Evolutionary conservation across 306 rosid genomes (phyloP).

Genomic region (Lathyrus tuberosus): DNA sequence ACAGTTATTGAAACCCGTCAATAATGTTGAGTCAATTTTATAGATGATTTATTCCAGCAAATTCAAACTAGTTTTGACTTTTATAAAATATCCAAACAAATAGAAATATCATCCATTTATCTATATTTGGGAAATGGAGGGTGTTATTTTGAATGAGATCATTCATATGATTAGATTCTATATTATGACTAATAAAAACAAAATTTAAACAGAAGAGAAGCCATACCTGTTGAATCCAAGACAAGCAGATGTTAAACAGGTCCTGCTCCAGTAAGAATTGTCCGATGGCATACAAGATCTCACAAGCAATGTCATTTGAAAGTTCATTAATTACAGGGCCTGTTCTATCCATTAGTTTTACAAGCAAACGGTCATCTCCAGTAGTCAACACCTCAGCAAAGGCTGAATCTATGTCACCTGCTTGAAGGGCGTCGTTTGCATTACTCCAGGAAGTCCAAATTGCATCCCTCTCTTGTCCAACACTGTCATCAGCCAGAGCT

Average conservation of each 20-base stretch:
- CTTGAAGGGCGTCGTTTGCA: slow-evolving; percentile 93
- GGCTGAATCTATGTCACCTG: slow-evolving; percentile 80
- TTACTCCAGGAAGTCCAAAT: slow-evolving; percentile 90
- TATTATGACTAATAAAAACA: slow-evolving; percentile 31
- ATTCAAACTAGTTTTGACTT: slow-evolving; percentile 5
- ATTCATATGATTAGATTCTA: neutral
- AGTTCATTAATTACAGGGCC: slow-evolving; percentile 90
- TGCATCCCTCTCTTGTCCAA: slow-evolving; percentile 78
- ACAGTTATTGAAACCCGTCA: slow-evolving; percentile 10
- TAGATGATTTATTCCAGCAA: slow-evolving; percentile 7
- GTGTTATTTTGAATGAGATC: slow-evolving; percentile 16
- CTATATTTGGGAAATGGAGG: slow-evolving; percentile 12
- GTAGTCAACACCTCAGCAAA: slow-evolving; percentile 80
- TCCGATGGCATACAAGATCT: slow-evolving; percentile 70
- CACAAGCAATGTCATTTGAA: slow-evolving; percentile 73
- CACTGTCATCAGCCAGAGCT: slow-evolving; percentile 72
- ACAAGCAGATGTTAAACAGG: slow-evolving; percentile 78
- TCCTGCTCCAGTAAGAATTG: slow-evolving; percentile 78
- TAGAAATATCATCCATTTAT: slow-evolving; percentile 19
- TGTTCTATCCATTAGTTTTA: slow-evolving; percentile 89
- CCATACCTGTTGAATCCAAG: slow-evolving; percentile 95
- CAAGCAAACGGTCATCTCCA: slow-evolving; percentile 82
- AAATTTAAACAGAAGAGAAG: slow-evolving; percentile 9
- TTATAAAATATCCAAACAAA: slow-evolving; percentile 15
- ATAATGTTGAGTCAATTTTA: slow-evolving; percentile 22